Conservation (phyloP, 139 green algal species). For the Haematococcus lacustris region DNA sequence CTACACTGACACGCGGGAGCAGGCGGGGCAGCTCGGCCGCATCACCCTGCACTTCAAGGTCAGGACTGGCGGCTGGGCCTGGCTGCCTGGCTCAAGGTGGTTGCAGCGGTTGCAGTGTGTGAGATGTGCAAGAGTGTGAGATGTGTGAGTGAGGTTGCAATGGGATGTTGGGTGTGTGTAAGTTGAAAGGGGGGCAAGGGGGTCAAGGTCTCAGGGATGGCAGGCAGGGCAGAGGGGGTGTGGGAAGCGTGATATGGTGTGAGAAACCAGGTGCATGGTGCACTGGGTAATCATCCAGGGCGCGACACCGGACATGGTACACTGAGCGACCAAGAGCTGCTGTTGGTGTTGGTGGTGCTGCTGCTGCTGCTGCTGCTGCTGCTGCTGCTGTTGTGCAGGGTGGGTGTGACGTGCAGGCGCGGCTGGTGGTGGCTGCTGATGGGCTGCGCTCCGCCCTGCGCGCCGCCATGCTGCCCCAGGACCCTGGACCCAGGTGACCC, state of each 20-base stretch:
- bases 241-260: too few species aligned
- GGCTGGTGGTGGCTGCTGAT: conserved; percentile 38
- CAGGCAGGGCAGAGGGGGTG: too few species aligned
- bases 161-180: too few species aligned
- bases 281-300: too few species aligned
- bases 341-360: neutral
- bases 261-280: too few species aligned
- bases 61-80: neutral
- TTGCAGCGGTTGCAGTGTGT: neutral
- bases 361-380: neutral
- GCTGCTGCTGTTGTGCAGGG: neutral
- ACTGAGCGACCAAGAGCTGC: neutral
- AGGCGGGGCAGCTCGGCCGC: neutral
- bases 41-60: conserved; percentile 17
- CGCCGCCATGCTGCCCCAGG: conserved; percentile 18
- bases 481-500: conserved; percentile 23
- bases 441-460: conserved; percentile 28
- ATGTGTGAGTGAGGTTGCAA: too few species aligned
- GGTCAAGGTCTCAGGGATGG: too few species aligned
- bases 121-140: too few species aligned
- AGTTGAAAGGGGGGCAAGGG: too few species aligned
- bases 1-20: conserved; percentile 20
- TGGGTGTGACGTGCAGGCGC: conserved; percentile 22
- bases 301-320: too few species aligned
- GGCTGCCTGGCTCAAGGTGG: neutral